Base-by-base conservation (phyloP, 768 basidiomycete genomes). In the Leccinum boreale region DNA sequence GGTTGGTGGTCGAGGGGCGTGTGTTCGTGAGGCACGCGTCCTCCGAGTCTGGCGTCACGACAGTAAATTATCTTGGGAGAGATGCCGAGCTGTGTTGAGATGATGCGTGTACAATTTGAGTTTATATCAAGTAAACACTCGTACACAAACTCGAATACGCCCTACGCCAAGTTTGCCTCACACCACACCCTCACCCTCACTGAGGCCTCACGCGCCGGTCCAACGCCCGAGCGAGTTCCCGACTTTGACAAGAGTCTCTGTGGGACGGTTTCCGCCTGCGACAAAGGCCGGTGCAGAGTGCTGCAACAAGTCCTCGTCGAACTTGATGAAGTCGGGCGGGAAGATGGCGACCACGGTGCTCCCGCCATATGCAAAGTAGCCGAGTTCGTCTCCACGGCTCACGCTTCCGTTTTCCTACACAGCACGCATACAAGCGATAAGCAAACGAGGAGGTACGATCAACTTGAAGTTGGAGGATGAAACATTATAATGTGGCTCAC, bases 281-380 rank as follows among this genome's bases (percentile, higher is more conserved):
- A 5, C 6, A 2, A 15, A 8, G 10, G 49, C 26, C 55, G 55
- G 72, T 52, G 69, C 68, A 49, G 87, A 89, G 64, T 83, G 83
- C 39, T 66, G 59, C 26, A 83, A 61, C 50, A 92, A 67, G 68
- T 92, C 90, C 5, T 77, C 70, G 61, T 90, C 88, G 59, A 85
- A 85, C 77, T 78, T 66, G 42, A 82, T 69, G 4, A 79, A 65
- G 23, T 80, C 79, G 31, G 73, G 73, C 3, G 86, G 85, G 71
- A 87, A 87, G 17, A 90, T 66, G 19, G 69, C 76, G 28, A 90
- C 79, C 31, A 85, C 61, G 2, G 90, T 91, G 62, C 86, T 88
- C n/a, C 90, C 90, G 1, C 90, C 90, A 66, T 91, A 92, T 26
- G 85, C 81, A 62, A 86, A 86, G 63, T 81, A 78, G 58, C 85